phyloP scores from a whole-genome alignment of 1,139 yeast genomes.

The Diutina ranongensis region DNA sequence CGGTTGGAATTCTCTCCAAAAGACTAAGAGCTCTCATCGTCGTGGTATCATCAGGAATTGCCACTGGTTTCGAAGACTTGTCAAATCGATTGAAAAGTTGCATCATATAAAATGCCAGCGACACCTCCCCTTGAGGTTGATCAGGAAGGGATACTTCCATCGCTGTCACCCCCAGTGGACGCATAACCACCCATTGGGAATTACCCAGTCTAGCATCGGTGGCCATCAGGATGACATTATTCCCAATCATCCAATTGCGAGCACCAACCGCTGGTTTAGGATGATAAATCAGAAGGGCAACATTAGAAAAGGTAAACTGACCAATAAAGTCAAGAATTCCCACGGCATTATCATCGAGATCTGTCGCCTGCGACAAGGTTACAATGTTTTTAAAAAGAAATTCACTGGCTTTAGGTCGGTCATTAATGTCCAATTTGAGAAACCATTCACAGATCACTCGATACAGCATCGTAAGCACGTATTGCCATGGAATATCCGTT shows the following conservation, averaged over 20 bases:
- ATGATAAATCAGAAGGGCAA: conserved; percentile 22
- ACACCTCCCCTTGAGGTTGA: conserved; percentile 14
- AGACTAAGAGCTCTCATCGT: conserved; percentile 48
- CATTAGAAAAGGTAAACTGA: conserved; percentile 56
- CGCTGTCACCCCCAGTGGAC: conserved; percentile 32
- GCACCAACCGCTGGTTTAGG: conserved; percentile 19
- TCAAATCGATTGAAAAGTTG: conserved; percentile 22
- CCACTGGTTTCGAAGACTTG: conserved; percentile 20
- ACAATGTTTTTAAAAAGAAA: conserved; percentile 53
- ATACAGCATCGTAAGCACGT: conserved; percentile 53
- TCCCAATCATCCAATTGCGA: conserved; percentile 1
- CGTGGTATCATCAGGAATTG: conserved; percentile 35
- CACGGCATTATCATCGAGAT: conserved; percentile 38
- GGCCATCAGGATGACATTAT: not conserved
- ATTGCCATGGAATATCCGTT: conserved; percentile 26
- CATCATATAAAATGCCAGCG: conserved; percentile 16
- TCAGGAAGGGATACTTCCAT: conserved; percentile 27
- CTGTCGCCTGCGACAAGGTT: conserved; percentile 21
- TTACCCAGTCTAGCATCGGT: conserved; percentile 2
- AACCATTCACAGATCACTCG: conserved; percentile 67
- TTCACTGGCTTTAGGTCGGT: conserved; percentile 47
- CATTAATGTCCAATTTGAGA: conserved; percentile 46
- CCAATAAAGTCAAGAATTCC: conserved; percentile 60
- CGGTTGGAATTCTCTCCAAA: conserved; percentile 68
- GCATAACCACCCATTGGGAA: not conserved